Evolutionary conservation across 495 filamentous ascomycete genomes (phyloP), one percentile per base, ranked within the genome.

Genomic region (Aspergillus incahuasiensis): DNA sequence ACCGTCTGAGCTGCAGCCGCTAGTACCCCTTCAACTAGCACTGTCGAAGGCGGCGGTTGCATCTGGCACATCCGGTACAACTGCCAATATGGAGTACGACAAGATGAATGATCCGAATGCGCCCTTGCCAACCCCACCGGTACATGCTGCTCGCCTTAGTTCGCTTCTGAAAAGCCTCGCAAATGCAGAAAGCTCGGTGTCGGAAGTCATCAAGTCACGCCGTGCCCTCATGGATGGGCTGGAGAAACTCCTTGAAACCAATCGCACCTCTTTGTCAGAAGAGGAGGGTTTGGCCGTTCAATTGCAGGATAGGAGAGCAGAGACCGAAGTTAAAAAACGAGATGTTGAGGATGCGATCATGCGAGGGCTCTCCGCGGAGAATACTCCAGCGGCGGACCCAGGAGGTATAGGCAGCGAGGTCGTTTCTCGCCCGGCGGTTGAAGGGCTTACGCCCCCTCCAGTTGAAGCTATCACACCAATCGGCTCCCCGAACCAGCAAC

Each of bases 311-410:
- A 83, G 85, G 44, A 86, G 83, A 58, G 68, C 74, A 3, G 80
- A 80, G 21, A 86, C 89, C 0, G 94, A 96, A 59, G 62, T 69
- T 2, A 88, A 87, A 67, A 94, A 92, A 66, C 81, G 81, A 35
- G 88, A 92, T 6, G 90, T 99, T 8, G 94, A 99, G 70, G 82
- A 91, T 57, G 84, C 81, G 25, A 97, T 97, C 54, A 86, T 97
- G 78, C 79, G 85, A 41, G 89, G 89, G 6, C 79, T 95, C 19
- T 84, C 86, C 21, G 72, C 67, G 25, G 75, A 78, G 35, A 70
- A 74, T 3, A 55, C 65, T 5, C 61, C 76, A 9, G 68, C 65
- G 3, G 68, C 69, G 34, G 70, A 74, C 54, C 64, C 73, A n/a
- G 62, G 68, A 40, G 68, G 73, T n/a, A 63, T 62, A 6, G 62